Evolutionary conservation across 192 early-diverging fungal genomes (phyloP), one percentile per base, ranked within the genome.

Genomic region (Gaertneriomyces sp.): DNA sequence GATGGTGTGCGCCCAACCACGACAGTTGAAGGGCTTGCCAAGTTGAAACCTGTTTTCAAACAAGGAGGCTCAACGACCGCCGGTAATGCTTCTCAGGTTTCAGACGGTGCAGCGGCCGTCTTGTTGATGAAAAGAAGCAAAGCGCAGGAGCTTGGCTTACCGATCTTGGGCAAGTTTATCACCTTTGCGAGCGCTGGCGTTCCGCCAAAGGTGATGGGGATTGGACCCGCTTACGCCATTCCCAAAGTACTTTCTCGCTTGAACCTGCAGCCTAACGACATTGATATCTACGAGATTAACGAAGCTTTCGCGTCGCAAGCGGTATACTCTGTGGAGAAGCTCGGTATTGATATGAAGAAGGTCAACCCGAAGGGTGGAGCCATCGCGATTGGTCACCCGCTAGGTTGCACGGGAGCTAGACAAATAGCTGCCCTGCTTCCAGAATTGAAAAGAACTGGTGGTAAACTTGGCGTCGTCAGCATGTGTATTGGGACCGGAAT

Each of bases 251-350:
- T 92, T 66, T 79, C 89, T 72, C 88, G 89, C 75, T 83, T 87
- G 40, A 90, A 90, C 4, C 73, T 97, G 65, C 74, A 69, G 45
- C 55, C 90, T 51, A 74, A 83, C 50, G 90, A 96, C 71, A 83
- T 97, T 49, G 95, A 91, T 64, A 75, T 97, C 57, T 90, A 80
- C 61, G 94, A 98, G 68, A 87, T 98, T 66, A 98, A 98, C 81
- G 96, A 97, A 79, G 96, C 96, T 20, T 97, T 98, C 77, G 96
- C 96, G 39, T 96, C 94, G 54, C 95, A 98, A 80, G 91, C 94
- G 11, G 87, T 95, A 44, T 94, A 92, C 85, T 91, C 83, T 58
- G 84, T 92, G 44, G 87, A 95, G 75, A 90, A 93, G 74, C 87
- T 93, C 44, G 88, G 86, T 17, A 87, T 99, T 55, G 81, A 84